Evolutionary conservation across 2,329 filamentous ascomycete species (phyloP).

Genomic region (Colletotrichum siamense): DNA sequence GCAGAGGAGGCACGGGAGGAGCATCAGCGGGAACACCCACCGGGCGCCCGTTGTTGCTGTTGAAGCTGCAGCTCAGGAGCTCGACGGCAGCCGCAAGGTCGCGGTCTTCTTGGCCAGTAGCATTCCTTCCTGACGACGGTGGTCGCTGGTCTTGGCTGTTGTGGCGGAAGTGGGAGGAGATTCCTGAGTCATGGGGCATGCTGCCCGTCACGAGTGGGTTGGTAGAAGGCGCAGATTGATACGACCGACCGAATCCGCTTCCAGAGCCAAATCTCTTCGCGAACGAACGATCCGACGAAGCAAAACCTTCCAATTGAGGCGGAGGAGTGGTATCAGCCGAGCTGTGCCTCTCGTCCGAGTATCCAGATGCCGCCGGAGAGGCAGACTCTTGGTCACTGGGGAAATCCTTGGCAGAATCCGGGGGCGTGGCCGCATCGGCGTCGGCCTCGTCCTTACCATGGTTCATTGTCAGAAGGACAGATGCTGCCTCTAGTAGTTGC

Average conservation of each 20-base stretch:
- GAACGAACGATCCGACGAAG: conserved; percentile 51
- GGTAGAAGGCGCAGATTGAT: conserved; percentile 72
- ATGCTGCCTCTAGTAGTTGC: conserved; percentile 93
- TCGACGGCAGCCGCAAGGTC: conserved; percentile 91
- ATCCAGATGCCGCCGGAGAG: conserved; percentile 82
- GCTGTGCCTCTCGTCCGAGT: conserved; percentile 79
- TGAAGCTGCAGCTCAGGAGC: conserved; percentile 88
- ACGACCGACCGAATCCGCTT: conserved; percentile 74
- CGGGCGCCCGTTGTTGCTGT: conserved; percentile 71
- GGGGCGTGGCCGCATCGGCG: conserved; percentile 63
- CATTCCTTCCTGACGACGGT: conserved; percentile 77
- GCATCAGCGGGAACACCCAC: conserved; percentile 72
- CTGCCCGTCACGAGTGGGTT: conserved; percentile 55
- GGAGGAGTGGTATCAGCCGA: conserved; percentile 94
- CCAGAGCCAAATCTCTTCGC: conserved; percentile 65
- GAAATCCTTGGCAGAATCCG: conserved; percentile 70
- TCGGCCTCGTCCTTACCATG: conserved; percentile 47
- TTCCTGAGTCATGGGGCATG: conserved; percentile 53
- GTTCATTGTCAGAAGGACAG: conserved; percentile 94
- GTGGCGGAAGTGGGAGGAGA: conserved; percentile 69
- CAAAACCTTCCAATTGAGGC: conserved; percentile 73
- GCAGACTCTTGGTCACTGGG: conserved; percentile 80
- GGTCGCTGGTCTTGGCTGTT: conserved; percentile 75
- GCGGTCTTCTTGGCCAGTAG: conserved; percentile 80
- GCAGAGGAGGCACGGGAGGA: conserved; percentile 87